Base-by-base conservation (phyloP, 345 rosid species). In the Excoecaria cochinchinensis region DNA sequence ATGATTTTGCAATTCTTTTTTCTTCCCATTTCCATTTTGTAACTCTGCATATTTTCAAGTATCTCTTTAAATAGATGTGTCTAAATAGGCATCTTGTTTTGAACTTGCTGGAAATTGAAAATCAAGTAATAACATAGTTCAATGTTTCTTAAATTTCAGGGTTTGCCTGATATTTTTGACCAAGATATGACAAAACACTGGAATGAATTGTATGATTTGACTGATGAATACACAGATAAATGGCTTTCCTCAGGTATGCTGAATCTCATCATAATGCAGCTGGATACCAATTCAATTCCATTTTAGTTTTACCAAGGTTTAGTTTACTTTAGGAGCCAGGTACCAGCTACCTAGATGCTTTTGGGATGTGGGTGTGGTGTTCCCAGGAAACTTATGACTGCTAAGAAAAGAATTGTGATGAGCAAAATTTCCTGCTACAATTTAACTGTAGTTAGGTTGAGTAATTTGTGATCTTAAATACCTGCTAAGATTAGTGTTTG, bases 231-330 rank as follows among this genome's bases (percentile, higher is more conserved):
- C 76, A 94, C 98, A 25, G 97, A 90, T 63, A 78, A 74, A 74
- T 94, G 97, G 98, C 88, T 91, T 38, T 91, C 98, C 40, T 90
- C 98, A 0, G 98, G 98, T 90, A 82, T 55, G 48, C 42, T 71
- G 47, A 44, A 25, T 59, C 67, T 24, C 3, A 22, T 22, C 8
- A 31, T 66, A 24, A 59, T 66, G 46, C 68, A 3, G 42, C 60
- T 62, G n/a, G 55, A 3, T 38, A 52, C 25, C 19, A 67, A 57
- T 71, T 74, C 62, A n/a, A 11, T 81, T 67, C 67, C 31, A 38
- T 72, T 60, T 60, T 78, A 3, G 17, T 64, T 6, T 46, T 47
- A 70, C 19, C 48, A 10, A 19, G 24, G 9, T 51, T 73, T 77
- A 74, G 13, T 6, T 59, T 77, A 74, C 6, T 6, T 59, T 58